Evolutionary conservation across 139 green algal genomes (phyloP).

Genomic region (Coelastrella sp.): DNA sequence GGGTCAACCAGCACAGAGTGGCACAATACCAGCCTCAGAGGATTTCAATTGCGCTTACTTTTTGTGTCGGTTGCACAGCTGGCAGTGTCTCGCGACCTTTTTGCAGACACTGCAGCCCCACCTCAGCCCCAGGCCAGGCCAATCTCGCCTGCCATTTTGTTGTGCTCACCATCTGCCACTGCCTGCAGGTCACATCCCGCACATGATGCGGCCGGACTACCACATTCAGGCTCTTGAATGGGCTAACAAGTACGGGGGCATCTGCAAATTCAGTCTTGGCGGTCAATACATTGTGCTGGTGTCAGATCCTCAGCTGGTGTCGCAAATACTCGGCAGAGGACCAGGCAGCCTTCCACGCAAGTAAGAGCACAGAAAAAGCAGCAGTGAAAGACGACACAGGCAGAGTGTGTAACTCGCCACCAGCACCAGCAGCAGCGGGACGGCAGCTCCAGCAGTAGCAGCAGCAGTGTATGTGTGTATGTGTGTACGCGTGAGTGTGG

Average conservation of each 20-base stretch:
- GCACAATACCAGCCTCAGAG: too few relatives aligned
- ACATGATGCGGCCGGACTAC: conserved; percentile 66
- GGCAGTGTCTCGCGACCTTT: not conserved
- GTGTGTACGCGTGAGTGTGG: not conserved
- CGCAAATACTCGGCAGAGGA: conserved; percentile 54
- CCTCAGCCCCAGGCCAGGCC: not conserved
- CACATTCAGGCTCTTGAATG: conserved; percentile 69
- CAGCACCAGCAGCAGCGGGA: not conserved
- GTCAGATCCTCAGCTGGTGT: conserved; percentile 14
- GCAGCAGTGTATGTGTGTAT: not conserved
- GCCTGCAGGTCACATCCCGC: conserved; percentile 58
- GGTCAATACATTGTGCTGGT: conserved; percentile 66
- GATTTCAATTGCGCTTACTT: too few relatives aligned
- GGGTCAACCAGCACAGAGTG: too few relatives aligned
- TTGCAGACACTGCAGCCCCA: not conserved
- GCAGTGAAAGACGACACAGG: not conserved
- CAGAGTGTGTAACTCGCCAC: not conserved
- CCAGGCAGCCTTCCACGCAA: conserved; percentile 56
- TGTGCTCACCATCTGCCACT: not conserved
- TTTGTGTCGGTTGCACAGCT: too few relatives aligned
- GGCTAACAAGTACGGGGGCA: conserved; percentile 58
- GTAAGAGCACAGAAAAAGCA: conserved; percentile 1
- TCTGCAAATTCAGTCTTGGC: conserved; percentile 64
- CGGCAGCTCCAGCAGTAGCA: not conserved
- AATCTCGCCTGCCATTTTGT: not conserved